Base-by-base conservation (phyloP, 2,329 filamentous ascomycete species). In the Paramyrothecium sp. region DNA sequence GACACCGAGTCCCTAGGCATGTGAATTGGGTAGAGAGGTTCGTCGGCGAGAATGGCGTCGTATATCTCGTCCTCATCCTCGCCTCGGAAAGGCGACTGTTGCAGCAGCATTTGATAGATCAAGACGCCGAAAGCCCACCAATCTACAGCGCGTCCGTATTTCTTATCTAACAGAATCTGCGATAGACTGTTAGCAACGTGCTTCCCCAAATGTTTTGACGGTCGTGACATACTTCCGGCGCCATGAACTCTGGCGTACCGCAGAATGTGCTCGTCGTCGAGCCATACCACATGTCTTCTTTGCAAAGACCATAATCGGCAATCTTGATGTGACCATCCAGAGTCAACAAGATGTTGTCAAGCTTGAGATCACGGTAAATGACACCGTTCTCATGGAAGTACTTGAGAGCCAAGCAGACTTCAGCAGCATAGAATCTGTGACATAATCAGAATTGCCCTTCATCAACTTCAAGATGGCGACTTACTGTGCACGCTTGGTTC, bases 301-400 rank as follows among this genome's bases (percentile, higher is more conserved):
- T 99, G 80, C 96, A 99, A 52, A 99, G 85, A 85, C 95, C 95
- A 73, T 97, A 99, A 82, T 99, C 95, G 54, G 86, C 95, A 81
- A 99, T 92, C 82, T 98, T 98, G 81, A 99, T 96, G 73, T 99
- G 95, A 23, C 95, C 95, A 70, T 99, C 95, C 50, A 97, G 82
- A 1, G 92, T 96, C 68, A 99, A 81, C 51, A 99, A 83, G 70
- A 99, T 99, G 73, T 99, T 89, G 75, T 89, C 86, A 8, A 92
- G 90, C 79, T 99, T 99, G 70, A 99, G 78, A 78, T 99, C 95
- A 77, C 95, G 91, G 76, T 99, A 99, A 66, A 99, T 97, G 69
- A 99, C 95, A 56, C 95, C 95, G 72, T 99, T 98, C 75, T 99
- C 95, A 70, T 99, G 95, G 83, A 99, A 98, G 75, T 99, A 99